Conservation (phyloP, 208 protist species). For the Acanthamoeba pearcei region DNA sequence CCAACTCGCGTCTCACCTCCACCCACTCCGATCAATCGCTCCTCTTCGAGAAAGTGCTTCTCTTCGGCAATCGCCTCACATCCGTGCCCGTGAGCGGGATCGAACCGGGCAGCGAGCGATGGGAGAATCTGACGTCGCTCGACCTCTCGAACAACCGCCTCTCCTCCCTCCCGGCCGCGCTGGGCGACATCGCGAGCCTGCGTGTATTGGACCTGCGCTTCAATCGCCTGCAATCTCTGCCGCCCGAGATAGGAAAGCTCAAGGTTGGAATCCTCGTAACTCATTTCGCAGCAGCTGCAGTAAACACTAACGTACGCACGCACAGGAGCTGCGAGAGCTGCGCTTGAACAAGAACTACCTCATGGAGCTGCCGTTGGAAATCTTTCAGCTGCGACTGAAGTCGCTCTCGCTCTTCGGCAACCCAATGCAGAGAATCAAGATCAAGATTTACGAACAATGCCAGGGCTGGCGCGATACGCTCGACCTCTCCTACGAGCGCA, state of each 20-base stretch:
- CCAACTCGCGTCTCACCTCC: constrained; percentile 16
- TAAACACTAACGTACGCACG: background rate
- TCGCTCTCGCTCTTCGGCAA: constrained; percentile 66
- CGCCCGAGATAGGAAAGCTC: constrained; percentile 54
- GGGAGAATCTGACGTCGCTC: constrained; percentile 61
- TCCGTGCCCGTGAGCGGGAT: background rate
- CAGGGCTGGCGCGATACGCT: constrained; percentile 51
- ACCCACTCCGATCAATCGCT: constrained; percentile 50
- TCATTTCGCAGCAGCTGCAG: background rate
- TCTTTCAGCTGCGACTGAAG: constrained; percentile 31
- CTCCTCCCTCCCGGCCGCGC: constrained; percentile 2
- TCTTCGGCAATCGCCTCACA: constrained; percentile 59
- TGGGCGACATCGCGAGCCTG: constrained; percentile 51
- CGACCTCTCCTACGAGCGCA: constrained; percentile 55
- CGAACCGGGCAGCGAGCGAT: background rate
- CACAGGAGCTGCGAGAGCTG: constrained; percentile 51
- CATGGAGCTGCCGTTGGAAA: constrained; percentile 31
- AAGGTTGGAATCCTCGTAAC: background rate
- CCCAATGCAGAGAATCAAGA: constrained; percentile 55
- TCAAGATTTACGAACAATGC: constrained; percentile 70
- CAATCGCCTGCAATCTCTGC: background rate
- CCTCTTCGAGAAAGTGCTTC: constrained; percentile 68
- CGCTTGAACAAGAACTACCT: constrained; percentile 54
- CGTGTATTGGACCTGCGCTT: constrained; percentile 47
- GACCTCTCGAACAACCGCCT: constrained; percentile 43